Evolutionary conservation across 306 rosid species (phyloP).

Genomic region (Calophaca sinica): DNA sequence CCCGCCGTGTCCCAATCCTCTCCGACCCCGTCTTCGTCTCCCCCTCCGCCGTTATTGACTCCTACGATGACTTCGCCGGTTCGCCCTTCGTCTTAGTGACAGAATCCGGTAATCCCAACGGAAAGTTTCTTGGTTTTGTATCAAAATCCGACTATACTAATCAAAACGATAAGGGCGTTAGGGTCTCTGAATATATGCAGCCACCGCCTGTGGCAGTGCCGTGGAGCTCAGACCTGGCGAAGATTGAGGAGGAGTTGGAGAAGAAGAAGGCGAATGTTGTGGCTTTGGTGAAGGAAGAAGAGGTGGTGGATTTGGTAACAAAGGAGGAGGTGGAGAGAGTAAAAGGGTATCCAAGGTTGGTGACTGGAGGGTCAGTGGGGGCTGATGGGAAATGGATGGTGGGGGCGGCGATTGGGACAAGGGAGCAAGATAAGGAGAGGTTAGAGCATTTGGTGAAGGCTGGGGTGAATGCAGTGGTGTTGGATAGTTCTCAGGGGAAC

Average conservation of each 20-base stretch:
- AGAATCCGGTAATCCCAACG: conserved; percentile 53
- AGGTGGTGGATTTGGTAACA: conserved; percentile 66
- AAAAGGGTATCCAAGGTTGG: conserved; percentile 72
- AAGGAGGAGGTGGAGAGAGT: conserved; percentile 77
- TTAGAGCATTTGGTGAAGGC: conserved; percentile 78
- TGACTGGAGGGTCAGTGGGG: conserved; percentile 69
- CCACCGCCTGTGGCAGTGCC: conserved; percentile 48
- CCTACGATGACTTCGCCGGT: conserved; percentile 53
- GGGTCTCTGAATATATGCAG: conserved; percentile 60
- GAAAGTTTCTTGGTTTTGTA: conserved; percentile 70
- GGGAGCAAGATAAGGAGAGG: conserved; percentile 83
- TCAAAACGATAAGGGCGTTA: conserved; percentile 49
- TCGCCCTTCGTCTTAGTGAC: conserved; percentile 71
- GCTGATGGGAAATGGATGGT: conserved; percentile 76
- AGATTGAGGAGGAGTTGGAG: conserved; percentile 49
- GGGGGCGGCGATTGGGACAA: conserved; percentile 90
- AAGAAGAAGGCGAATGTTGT: conserved; percentile 53
- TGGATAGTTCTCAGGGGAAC: conserved; percentile 97
- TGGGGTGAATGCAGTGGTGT: conserved; percentile 79
- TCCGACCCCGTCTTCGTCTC: conserved; percentile 62
- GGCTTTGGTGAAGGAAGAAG: conserved; percentile 56
- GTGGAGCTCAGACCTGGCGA: conserved; percentile 55
- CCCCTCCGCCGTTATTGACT: conserved; percentile 52
- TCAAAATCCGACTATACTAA: conserved; percentile 57
- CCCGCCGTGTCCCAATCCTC: conserved; percentile 78